Evolutionary conservation across 2,329 filamentous ascomycete genomes (phyloP).

Genomic region (Saccharata proteae): DNA sequence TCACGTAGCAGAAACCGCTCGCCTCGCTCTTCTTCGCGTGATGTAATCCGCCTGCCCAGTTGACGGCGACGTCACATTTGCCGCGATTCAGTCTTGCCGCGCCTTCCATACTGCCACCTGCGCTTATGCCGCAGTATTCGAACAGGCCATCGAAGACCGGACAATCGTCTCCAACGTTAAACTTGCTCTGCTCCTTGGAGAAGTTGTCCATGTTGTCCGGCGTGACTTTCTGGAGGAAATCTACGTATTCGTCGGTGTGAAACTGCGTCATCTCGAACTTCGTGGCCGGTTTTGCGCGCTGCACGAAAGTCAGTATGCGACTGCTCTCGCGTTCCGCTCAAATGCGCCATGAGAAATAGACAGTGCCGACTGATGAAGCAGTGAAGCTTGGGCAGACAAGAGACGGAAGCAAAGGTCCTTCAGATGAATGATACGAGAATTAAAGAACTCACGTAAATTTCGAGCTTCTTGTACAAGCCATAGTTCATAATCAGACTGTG

Average conservation of each 20-base stretch:
- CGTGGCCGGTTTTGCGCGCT: constrained; percentile 39
- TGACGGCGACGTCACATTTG: constrained; percentile 54
- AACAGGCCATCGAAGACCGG: constrained; percentile 60
- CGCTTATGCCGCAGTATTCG: constrained; percentile 59
- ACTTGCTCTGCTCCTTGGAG: constrained; percentile 73
- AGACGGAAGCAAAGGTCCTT: constrained; percentile 12
- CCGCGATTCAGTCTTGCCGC: constrained; percentile 55
- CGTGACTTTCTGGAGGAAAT: constrained; percentile 73
- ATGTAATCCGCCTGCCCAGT: constrained; percentile 38
- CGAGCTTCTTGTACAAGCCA: constrained; percentile 61
- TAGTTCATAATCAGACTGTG: constrained; percentile 59
- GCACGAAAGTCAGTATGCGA: constrained; percentile 1
- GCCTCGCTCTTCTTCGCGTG: constrained; percentile 38
- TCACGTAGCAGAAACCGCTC: constrained; percentile 37
- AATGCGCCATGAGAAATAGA: too few species aligned
- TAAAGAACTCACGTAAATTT: constrained; percentile 51
- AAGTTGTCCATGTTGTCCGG: constrained; percentile 98
- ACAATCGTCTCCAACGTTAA: constrained; percentile 53
- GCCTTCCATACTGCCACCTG: constrained; percentile 58
- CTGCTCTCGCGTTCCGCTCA: too few species aligned
- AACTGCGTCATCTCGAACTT: constrained; percentile 64
- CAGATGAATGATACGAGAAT: too few species aligned
- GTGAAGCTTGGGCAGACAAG: too few species aligned
- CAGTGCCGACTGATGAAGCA: neutral
- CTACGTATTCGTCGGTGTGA: constrained; percentile 61